Evolutionary conservation across 495 filamentous ascomycete genomes (phyloP), one percentile per base, ranked within the genome.

Genomic region (Penicillium psychrofluorescens): DNA sequence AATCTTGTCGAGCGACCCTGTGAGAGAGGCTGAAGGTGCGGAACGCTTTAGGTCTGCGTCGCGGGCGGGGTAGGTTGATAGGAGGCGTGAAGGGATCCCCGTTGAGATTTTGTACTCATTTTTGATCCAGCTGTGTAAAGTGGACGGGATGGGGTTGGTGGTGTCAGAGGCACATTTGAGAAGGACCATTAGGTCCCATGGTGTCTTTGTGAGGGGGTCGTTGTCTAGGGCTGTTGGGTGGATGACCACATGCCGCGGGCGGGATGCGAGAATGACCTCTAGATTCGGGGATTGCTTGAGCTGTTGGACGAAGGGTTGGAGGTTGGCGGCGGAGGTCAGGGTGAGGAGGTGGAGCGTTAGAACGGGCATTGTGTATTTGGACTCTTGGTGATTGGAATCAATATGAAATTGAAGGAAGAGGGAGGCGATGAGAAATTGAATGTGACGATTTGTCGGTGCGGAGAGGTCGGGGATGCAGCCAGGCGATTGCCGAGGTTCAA

Each of bases 181-280:
- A 32, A 83, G 66, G 40, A 83, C 50, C 8, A 85, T 59, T 14
- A 83, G 58, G 44, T 82, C 75, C 80, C 80, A 85, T 39, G 58
- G 59, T 11, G 55, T 57, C 30, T 66, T 65, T 6, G 81, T 62
- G 8, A 84, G 68, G 1, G 64, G 43, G 12, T 58, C 46, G 8
- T 50, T 58, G 38, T 78, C 80, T 10, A 78, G 59, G 6, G 50
- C 38, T 0, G 67, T 68, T 13, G 79, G 79, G 16, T 70, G 67
- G 51, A 84, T 74, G 46, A 83, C 52, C 22, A 71, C 61, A 11
- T 68, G 60, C 30, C 54, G 50, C 11, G 61, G 62, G 7, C 58
- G 55, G 1, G 64, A 66, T 29, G 74, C 67, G 40, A 76, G 62
- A 29, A 75, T 61, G 39, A 84, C 58, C 29, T 73, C 64, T 36